A percentile compares a stretch with the other conserved stretches of the same genome.
phyloP scores from a whole-genome alignment of 306 rosid species.

The Crotalaria pallida region DNA sequence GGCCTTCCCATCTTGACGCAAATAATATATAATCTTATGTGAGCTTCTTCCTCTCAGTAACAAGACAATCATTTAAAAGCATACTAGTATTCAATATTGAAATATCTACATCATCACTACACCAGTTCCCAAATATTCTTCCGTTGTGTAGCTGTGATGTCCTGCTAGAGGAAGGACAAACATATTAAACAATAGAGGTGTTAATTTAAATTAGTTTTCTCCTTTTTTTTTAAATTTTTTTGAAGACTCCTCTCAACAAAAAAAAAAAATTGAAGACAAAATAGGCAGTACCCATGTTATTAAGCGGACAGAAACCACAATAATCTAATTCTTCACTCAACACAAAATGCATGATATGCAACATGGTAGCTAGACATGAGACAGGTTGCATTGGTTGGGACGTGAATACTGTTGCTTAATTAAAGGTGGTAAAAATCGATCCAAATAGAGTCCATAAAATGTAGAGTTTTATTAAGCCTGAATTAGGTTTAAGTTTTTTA shows the following conservation, averaged over 20 bases:
- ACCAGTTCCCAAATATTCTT: slow-evolving; percentile 1
- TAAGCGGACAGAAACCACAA: too few relatives aligned
- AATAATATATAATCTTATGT: not conserved
- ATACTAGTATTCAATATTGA: not conserved
- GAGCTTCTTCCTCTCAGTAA: not conserved
- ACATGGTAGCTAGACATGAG: too few relatives aligned
- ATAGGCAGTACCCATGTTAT: too few relatives aligned
- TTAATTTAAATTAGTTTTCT: not conserved
- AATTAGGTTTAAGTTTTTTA: too few relatives aligned
- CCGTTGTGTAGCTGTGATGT: slow-evolving; percentile 17
- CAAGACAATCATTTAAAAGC: not conserved
- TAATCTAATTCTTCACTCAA: too few relatives aligned
- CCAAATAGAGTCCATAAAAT: too few relatives aligned
- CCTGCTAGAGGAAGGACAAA: not conserved
- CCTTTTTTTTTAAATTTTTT: not conserved
- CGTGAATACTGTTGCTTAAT: too few relatives aligned
- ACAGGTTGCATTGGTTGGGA: too few relatives aligned
- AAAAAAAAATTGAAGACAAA: not conserved
- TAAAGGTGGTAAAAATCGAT: too few relatives aligned
- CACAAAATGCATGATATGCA: too few relatives aligned
- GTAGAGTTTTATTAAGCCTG: too few relatives aligned
- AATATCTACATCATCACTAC: not conserved
- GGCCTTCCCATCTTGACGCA: not conserved
- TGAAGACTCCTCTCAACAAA: too few relatives aligned
- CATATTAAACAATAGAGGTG: not conserved